phyloP scores from a whole-genome alignment of 176 grass and related monocot species.

The Pontederia crassipes region DNA sequence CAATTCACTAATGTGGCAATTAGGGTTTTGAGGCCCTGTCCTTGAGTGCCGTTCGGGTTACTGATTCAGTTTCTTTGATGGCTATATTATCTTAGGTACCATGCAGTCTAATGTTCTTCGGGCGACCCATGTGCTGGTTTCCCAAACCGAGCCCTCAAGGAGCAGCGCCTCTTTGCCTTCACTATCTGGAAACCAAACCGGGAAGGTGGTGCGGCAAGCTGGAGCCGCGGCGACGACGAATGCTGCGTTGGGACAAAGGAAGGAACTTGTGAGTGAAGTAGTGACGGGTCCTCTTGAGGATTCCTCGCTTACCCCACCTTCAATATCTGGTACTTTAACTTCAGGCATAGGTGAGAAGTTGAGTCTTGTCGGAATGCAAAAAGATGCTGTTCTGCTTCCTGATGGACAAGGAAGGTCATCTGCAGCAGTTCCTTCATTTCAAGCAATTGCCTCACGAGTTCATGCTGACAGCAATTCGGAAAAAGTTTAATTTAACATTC shows the following conservation, averaged over 20 bases:
- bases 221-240: constrained; percentile 11
- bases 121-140: constrained; percentile 15
- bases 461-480: constrained; percentile 23
- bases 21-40: not conserved
- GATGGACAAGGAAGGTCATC: constrained; percentile 31
- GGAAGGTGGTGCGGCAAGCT: not conserved
- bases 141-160: constrained; percentile 9
- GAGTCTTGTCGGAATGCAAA: constrained; percentile 21
- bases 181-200: not conserved
- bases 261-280: constrained; percentile 10
- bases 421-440: constrained; percentile 32
- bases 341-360: constrained; percentile 20
- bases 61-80: not conserved
- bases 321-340: constrained; percentile 23
- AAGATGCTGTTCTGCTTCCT: constrained; percentile 19
- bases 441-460: constrained; percentile 20
- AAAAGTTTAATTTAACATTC: constrained; percentile 33
- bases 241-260: constrained; percentile 21
- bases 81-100: not conserved
- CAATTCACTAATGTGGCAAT: not conserved
- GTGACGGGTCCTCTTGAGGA: constrained; percentile 24
- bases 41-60: not conserved
- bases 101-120: constrained; percentile 7
- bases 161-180: constrained; percentile 4
- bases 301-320: constrained; percentile 24